These are phyloP conservation scores for Ramularia collo-cygni DNA, from an alignment of 2,329 filamentous ascomycete species.

Conservation along the genomic window DNA sequence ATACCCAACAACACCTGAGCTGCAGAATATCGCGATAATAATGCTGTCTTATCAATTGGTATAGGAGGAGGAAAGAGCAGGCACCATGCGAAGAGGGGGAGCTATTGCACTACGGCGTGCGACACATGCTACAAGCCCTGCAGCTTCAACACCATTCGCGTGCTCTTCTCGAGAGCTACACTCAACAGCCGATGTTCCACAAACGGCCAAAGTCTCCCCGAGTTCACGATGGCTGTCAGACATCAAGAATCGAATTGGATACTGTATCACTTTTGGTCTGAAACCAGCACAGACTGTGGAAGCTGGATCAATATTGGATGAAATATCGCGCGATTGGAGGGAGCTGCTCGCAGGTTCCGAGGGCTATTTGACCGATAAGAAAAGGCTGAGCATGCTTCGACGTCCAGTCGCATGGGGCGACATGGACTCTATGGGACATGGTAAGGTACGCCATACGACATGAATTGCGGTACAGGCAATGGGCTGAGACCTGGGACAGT, in stretches of 20 bases:
- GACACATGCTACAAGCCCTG: neutral
- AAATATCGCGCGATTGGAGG: slow-evolving; percentile 62
- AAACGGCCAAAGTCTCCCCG: slow-evolving; percentile 25
- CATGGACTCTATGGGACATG: slow-evolving; percentile 58
- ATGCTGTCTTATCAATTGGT: too few relatives aligned
- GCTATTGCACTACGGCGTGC: too few relatives aligned
- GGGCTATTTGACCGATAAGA: slow-evolving; percentile 56
- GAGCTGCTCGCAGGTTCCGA: slow-evolving; percentile 65
- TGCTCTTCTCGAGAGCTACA: slow-evolving; percentile 2
- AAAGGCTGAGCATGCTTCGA: slow-evolving; percentile 55
- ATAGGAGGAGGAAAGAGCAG: too few relatives aligned
- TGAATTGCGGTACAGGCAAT: slow-evolving; percentile 2
- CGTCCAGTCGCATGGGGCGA: slow-evolving; percentile 77
- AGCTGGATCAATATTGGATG: slow-evolving; percentile 53
- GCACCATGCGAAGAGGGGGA: too few relatives aligned
- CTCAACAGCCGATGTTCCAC: slow-evolving; percentile 7
- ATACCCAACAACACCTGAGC: too few relatives aligned
- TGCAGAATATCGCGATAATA: too few relatives aligned
- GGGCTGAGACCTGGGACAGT: slow-evolving; percentile 54
- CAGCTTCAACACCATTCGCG: neutral
- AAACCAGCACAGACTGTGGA: slow-evolving; percentile 49
- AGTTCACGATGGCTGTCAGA: slow-evolving; percentile 63
- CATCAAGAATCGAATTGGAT: slow-evolving; percentile 60
- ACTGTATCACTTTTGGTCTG: slow-evolving; percentile 69
- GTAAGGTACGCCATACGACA: too few relatives aligned